phyloP scores from a whole-genome alignment of 2,329 filamentous ascomycete genomes.

The Calonectria hawksworthii region DNA sequence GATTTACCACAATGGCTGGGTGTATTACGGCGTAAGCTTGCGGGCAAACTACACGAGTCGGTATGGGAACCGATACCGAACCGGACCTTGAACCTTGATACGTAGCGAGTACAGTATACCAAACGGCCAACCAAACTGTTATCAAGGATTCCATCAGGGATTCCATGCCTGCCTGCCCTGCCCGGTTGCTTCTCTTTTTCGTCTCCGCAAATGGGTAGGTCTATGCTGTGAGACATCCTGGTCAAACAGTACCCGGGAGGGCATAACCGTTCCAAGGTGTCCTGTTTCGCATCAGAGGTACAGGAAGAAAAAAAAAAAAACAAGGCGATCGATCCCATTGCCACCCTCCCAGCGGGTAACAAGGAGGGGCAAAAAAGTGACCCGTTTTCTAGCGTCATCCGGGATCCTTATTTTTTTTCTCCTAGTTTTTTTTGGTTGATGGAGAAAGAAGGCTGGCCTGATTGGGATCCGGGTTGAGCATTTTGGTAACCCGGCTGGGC shows the following conservation, averaged over 20 bases:
- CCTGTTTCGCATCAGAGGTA: not conserved
- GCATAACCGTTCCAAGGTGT: slow-evolving; percentile 15
- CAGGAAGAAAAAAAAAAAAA: not conserved
- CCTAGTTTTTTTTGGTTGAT: slow-evolving; percentile 17
- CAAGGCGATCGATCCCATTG: slow-evolving; percentile 26
- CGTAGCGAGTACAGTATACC: slow-evolving; percentile 4
- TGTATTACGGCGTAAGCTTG: slow-evolving; percentile 7
- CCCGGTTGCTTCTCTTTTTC: too few species aligned
- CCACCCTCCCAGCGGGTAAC: slow-evolving; percentile 30
- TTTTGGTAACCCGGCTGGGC: slow-evolving; percentile 3
- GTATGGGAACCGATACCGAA: slow-evolving; percentile 2
- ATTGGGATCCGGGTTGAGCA: not conserved
- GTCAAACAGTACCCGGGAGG: not conserved
- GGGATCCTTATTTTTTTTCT: slow-evolving; percentile 32
- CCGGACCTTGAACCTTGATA: slow-evolving; percentile 2
- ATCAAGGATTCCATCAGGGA: slow-evolving; percentile 16
- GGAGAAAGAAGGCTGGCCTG: not conserved
- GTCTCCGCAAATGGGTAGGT: not conserved
- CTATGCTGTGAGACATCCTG: slow-evolving; percentile 14
- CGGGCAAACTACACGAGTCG: slow-evolving; percentile 14
- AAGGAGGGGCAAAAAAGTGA: slow-evolving; percentile 19
- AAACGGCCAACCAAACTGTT: not conserved
- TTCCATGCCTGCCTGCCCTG: not conserved
- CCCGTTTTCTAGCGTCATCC: slow-evolving; percentile 44
- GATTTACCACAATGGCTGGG: slow-evolving; percentile 13